Percentiles rank a stretch among this genome's conserved stretches.
phyloP scores from a whole-genome alignment of 352 stramenopile genomes.

The Phytophthora crassamura region DNA sequence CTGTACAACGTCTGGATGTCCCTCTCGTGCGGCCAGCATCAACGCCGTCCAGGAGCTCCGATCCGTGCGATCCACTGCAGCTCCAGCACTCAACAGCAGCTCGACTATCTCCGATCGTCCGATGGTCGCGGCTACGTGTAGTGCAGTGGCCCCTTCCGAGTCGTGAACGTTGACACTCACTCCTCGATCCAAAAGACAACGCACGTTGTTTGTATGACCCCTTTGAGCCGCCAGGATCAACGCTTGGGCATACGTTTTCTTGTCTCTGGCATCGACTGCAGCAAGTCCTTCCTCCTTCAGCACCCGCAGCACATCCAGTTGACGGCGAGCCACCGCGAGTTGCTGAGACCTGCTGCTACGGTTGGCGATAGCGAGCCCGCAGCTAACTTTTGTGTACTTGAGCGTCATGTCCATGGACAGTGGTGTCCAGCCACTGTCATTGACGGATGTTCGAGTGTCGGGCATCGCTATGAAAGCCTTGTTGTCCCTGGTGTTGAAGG shows the following conservation, averaged over 20 bases:
- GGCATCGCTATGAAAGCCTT: background rate
- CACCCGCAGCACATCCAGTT: conserved; percentile 33
- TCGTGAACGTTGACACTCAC: conserved; percentile 20
- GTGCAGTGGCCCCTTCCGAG: conserved; percentile 17
- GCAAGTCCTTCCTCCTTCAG: conserved; percentile 36
- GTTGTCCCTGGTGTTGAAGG: background rate
- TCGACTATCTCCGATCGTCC: conserved; percentile 25
- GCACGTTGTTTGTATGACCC: conserved; percentile 27
- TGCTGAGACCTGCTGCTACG: conserved; percentile 11
- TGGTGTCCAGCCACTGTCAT: conserved; percentile 31
- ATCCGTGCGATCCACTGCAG: conserved; percentile 22
- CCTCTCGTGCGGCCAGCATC: conserved; percentile 30
- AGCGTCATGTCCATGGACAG: conserved; percentile 25
- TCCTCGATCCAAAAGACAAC: conserved; percentile 34
- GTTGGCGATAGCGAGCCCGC: background rate
- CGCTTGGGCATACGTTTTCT: conserved; percentile 26
- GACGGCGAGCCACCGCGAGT: conserved; percentile 24
- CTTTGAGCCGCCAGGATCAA: conserved; percentile 24
- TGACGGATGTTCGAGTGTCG: conserved; percentile 11
- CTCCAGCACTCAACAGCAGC: conserved; percentile 27
- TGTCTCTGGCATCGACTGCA: conserved; percentile 12
- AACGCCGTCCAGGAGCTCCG: conserved; percentile 21
- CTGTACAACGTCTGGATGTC: conserved; percentile 20
- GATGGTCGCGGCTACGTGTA: conserved; percentile 18
- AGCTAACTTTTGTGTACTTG: conserved; percentile 32